These are phyloP conservation scores for Verticillium isaacii DNA, from an alignment of 2,329 filamentous ascomycete genomes.

Conservation along the genomic window DNA sequence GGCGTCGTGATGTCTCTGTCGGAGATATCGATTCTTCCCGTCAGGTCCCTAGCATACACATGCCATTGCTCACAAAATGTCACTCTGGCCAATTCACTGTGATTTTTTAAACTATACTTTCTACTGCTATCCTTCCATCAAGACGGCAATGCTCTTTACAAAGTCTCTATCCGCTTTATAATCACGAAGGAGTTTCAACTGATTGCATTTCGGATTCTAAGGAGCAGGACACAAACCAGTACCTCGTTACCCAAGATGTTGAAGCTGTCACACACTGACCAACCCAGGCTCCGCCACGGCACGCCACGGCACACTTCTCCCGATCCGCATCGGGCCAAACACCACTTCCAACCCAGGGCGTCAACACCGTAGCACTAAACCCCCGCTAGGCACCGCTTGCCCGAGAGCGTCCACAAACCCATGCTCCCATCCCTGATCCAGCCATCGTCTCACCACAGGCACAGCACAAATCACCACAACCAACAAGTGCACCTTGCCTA, in stretches of 20 bases:
- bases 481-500: background rate
- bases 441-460: background rate
- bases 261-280: background rate
- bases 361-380: background rate
- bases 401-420: background rate
- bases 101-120: no score
- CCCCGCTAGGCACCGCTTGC: background rate
- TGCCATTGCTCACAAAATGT: background rate
- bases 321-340: background rate
- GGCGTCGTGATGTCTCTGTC: background rate
- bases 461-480: background rate
- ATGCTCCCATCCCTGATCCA: no score
- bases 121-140: no score
- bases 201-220: background rate
- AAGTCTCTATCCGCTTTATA: no score
- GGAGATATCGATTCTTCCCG: background rate
- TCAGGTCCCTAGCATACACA: constrained; percentile 3
- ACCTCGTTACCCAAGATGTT: background rate
- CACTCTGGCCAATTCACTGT: no score
- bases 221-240: background rate
- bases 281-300: background rate
- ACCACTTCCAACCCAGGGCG: background rate
- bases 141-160: no score
- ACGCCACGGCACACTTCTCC: background rate
- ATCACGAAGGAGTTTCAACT: background rate